Conservation (phyloP, 768 basidiomycete species). For the Cyclocybe cylindracea region DNA sequence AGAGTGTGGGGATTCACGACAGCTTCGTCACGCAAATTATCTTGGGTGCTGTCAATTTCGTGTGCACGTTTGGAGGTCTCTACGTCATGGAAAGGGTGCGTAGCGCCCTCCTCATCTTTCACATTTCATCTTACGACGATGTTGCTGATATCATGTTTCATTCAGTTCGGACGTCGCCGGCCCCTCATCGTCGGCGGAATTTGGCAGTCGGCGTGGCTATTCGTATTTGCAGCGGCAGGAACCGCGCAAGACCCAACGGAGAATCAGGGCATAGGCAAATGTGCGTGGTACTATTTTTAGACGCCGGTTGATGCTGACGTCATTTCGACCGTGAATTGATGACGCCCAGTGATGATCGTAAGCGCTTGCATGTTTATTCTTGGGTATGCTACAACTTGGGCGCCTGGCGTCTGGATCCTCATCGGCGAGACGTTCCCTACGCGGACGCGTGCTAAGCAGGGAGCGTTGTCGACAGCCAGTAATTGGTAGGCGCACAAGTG, state of each 20-base stretch:
- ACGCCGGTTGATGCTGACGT: constrained; percentile 3
- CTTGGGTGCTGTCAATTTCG: constrained; percentile 72
- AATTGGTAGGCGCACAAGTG: constrained; percentile 44
- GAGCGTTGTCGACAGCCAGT: constrained; percentile 59
- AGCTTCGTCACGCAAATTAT: constrained; percentile 76
- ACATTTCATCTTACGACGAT: not conserved
- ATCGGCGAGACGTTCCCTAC: constrained; percentile 80
- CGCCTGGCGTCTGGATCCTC: constrained; percentile 77
- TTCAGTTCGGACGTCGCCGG: constrained; percentile 59
- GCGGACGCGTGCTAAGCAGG: constrained; percentile 71
- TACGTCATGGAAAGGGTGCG: constrained; percentile 69
- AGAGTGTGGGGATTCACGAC: constrained; percentile 65
- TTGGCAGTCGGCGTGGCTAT: constrained; percentile 72
- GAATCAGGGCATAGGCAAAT: constrained; percentile 52
- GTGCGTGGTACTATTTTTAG: constrained; percentile 29
- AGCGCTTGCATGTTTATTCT: constrained; percentile 71
- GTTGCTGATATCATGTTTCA: not conserved
- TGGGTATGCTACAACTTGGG: constrained; percentile 74
- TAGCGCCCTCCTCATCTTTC: constrained; percentile 4
- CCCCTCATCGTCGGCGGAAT: constrained; percentile 70
- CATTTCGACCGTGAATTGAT: not conserved
- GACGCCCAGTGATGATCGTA: constrained; percentile 56
- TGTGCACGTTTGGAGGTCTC: constrained; percentile 70
- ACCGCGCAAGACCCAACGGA: constrained; percentile 56
- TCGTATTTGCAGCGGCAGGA: constrained; percentile 73